Evolutionary conservation across 805 yeast genomes (phyloP), one percentile per base, ranked within the genome.

Genomic region (Myxozyma melibiosi): DNA sequence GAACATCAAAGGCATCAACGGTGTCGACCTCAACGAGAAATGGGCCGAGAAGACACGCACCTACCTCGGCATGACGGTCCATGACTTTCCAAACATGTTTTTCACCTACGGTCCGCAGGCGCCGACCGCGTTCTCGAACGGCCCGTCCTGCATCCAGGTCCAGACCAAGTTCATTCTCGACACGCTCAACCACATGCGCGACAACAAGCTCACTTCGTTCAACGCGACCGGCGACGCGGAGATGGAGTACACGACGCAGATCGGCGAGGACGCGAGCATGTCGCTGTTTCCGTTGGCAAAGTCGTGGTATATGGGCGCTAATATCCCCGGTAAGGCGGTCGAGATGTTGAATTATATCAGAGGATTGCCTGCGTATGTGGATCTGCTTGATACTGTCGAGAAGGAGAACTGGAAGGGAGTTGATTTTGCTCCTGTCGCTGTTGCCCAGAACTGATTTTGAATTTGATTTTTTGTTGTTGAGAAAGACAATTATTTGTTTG

Each of bases 21-120:
- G 62, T 14, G 46, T 48, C 16, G 61, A 62, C 24, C 44, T 68
- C 27, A 28, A 33, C 25, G 71, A 68, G 14, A 45, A 59, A 20
- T 68, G 71, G 71, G 61, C 61, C 28, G 46, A 58, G 37, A 69
- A 66, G 24, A 62, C 68, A 13, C 39, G 44, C 5, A 65, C 70
- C 27, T 67, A 65, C 51, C 59, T 70, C 27, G 72, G 73, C 6
- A 37, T 66, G 30, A 34, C 68, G 3, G 52, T 65, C 34, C 33
- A 51, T 34, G 71, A 67, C 8, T 69, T 58, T 51, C 72, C 73
- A 22, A 71, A 70, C 59, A 52, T 70, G 67, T 71, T 66, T 52
- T 66, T 58, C 56, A 51, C 67, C 20, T 71, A 70, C 51, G 73
- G 74, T 11, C 73, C 73, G 4, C 71, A 68, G 34, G 70, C 66